These are phyloP conservation scores for Diaporthe aspalathi DNA, from an alignment of 2,329 filamentous ascomycete species.

Conservation along the genomic window DNA sequence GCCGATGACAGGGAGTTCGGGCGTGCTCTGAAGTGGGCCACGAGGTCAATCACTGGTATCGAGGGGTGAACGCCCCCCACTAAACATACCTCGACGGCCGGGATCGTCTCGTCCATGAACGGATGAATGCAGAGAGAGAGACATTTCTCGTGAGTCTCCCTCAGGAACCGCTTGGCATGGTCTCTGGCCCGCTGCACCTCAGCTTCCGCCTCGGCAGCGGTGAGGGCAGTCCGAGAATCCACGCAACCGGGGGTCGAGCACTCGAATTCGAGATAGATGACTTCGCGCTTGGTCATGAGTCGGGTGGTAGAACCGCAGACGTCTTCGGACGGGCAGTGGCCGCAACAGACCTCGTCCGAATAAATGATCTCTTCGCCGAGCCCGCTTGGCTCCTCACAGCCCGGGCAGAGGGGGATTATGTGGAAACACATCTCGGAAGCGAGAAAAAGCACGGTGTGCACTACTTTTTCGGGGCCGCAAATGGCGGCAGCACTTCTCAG, in stretches of 20 bases:
- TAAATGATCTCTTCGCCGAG: slow-evolving; percentile 39
- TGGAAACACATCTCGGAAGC: slow-evolving; percentile 36
- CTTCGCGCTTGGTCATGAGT: slow-evolving; percentile 36
- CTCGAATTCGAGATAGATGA: slow-evolving; percentile 35
- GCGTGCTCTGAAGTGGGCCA: not conserved
- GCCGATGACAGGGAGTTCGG: not conserved
- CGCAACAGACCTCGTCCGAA: slow-evolving; percentile 35
- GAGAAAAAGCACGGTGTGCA: not conserved
- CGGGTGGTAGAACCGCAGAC: slow-evolving; percentile 35
- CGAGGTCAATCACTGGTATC: not conserved
- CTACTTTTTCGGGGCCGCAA: not conserved
- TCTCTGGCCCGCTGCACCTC: slow-evolving; percentile 33
- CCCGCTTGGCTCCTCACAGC: slow-evolving; percentile 38
- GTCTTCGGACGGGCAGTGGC: slow-evolving; percentile 26
- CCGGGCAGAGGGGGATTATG: slow-evolving; percentile 37
- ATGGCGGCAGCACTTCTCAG: no score
- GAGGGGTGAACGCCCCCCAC: accelerated
- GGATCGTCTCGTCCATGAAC: slow-evolving; percentile 21
- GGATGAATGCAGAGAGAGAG: slow-evolving; percentile 38
- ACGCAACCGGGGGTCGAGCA: slow-evolving; percentile 37
- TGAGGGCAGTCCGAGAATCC: not conserved
- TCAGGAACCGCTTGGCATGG: slow-evolving; percentile 35
- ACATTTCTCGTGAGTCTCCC: slow-evolving; percentile 29
- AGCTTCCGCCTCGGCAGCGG: slow-evolving; percentile 26
- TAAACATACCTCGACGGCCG: not conserved